Evolutionary conservation across 306 rosid genomes (phyloP).

Genomic region (Cucumis sativus): DNA sequence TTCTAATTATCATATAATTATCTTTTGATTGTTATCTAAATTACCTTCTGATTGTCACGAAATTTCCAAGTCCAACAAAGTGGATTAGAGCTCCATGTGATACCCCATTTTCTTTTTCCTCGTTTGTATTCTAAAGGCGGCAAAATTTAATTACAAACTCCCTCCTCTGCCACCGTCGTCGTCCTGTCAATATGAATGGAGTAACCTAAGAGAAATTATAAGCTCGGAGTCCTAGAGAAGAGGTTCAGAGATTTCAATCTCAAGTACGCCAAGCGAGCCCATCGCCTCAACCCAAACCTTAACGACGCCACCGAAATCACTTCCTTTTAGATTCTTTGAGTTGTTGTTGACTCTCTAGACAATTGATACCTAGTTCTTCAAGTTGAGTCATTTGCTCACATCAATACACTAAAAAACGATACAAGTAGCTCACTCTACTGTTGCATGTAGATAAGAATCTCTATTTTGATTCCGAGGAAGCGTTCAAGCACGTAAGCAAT

Average conservation of each 20-base stretch:
- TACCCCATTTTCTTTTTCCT: neutral
- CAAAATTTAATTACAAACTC: neutral
- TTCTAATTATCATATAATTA: no score
- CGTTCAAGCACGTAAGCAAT: slow-evolving; percentile 58
- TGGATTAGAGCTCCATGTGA: no score
- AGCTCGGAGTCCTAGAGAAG: slow-evolving; percentile 30
- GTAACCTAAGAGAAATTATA: neutral
- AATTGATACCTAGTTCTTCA: slow-evolving; percentile 56
- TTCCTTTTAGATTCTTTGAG: slow-evolving; percentile 45
- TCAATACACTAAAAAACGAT: slow-evolving; percentile 41
- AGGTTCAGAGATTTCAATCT: slow-evolving; percentile 35
- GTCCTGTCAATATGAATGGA: slow-evolving; percentile 13
- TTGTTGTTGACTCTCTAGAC: slow-evolving; percentile 11
- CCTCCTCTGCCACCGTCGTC: neutral
- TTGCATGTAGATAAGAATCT: slow-evolving; percentile 62
- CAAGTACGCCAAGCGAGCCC: slow-evolving; percentile 47
- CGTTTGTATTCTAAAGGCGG: neutral
- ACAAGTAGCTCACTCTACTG: slow-evolving; percentile 51
- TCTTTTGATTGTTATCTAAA: no score
- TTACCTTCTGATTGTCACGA: no score
- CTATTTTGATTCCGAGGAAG: slow-evolving; percentile 45
- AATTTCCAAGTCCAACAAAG: no score
- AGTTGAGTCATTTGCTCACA: slow-evolving; percentile 48
- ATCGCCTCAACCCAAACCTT: slow-evolving; percentile 33
- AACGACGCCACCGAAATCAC: slow-evolving; percentile 37